Evolutionary conservation across 148 eudicot genomes (phyloP).

Genomic region (Heliosperma pusillum): DNA sequence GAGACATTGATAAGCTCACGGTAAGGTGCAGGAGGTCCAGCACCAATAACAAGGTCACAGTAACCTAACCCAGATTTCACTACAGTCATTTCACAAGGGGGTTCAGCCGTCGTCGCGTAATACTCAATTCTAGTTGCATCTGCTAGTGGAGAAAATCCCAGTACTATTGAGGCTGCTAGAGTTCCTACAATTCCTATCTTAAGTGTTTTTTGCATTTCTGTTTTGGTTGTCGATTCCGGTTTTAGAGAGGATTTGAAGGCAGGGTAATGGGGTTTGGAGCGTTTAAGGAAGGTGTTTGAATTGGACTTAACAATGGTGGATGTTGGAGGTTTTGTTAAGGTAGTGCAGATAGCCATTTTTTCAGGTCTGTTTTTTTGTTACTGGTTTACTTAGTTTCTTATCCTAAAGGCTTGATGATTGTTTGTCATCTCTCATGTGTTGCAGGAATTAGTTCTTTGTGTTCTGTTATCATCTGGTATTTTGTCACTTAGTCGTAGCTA

Average conservation of each 20-base stretch:
- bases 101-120: constrained; percentile 78
- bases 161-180: constrained; percentile 46
- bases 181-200: constrained; percentile 24
- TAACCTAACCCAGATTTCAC: constrained; percentile 77
- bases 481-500: background rate
- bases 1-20: constrained; percentile 62
- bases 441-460: background rate
- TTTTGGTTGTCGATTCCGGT: background rate
- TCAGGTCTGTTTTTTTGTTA: background rate
- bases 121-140: constrained; percentile 76
- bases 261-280: constrained; percentile 19
- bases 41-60: constrained; percentile 64
- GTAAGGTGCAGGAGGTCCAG: constrained; percentile 58
- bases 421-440: background rate
- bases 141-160: constrained; percentile 48
- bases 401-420: constrained; percentile 19
- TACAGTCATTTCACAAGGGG: constrained; percentile 63
- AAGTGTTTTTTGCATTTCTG: background rate
- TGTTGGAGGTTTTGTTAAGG: constrained; percentile 9
- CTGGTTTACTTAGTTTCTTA: constrained; percentile 10
- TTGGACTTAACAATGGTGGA: constrained; percentile 22
- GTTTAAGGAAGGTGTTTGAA: constrained; percentile 17
- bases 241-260: constrained; percentile 4
- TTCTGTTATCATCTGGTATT: constrained; percentile 1
- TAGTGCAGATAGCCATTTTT: constrained; percentile 23